Evolutionary conservation across 2,329 filamentous ascomycete species (phyloP).

Genomic region (Aspergillus sp.): DNA sequence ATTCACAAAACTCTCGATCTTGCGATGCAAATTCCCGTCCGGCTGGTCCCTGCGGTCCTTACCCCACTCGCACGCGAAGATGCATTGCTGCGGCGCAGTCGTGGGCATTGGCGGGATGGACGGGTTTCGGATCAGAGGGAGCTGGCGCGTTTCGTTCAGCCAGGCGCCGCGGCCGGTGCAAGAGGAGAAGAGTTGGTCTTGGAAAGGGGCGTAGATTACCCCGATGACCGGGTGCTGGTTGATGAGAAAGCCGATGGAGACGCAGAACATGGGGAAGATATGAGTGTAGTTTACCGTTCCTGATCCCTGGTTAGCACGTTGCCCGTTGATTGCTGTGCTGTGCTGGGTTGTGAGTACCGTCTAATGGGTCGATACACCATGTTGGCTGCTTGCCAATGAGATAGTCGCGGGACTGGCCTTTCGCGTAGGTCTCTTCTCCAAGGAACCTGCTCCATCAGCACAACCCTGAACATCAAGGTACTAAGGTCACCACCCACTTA

Average conservation of each 20-base stretch:
- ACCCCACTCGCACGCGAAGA: constrained; percentile 71
- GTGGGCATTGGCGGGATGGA: constrained; percentile 53
- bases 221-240: constrained; percentile 56
- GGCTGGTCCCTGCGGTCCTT: constrained; percentile 61
- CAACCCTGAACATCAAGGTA: neutral
- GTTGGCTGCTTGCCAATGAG: constrained; percentile 57
- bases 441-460: constrained; percentile 51
- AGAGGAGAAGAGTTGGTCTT: constrained; percentile 61
- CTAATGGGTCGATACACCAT: constrained; percentile 69
- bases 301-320: constrained; percentile 11
- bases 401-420: constrained; percentile 58
- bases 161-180: constrained; percentile 60
- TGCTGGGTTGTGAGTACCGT: constrained; percentile 41
- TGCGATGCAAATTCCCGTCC: constrained; percentile 61
- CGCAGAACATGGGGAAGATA: constrained; percentile 72
- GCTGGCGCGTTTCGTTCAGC: constrained; percentile 54
- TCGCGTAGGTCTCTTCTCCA: constrained; percentile 68
- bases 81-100: constrained; percentile 59
- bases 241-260: constrained; percentile 63
- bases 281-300: constrained; percentile 73
- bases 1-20: constrained; percentile 66
- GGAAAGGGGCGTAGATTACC: constrained; percentile 63
- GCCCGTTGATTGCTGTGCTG: no score
- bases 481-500: constrained; percentile 42
- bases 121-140: constrained; percentile 57